Conservation (phyloP, 2,329 filamentous ascomycete genomes). For the Colletotrichum graminicola region DNA sequence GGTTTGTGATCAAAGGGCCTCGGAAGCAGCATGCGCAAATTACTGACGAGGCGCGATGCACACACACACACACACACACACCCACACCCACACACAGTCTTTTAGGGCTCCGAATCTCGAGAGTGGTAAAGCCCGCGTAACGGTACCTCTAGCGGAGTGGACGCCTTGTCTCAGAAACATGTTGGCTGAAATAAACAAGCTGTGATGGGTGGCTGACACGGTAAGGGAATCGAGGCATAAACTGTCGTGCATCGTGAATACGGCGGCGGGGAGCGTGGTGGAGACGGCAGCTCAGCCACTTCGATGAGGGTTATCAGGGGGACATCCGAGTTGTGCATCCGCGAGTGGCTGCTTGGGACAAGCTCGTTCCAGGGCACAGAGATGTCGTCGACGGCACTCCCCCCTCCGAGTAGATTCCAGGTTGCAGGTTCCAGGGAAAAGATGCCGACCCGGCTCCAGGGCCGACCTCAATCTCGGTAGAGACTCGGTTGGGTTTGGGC, state of each 20-base stretch:
- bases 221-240: constrained; percentile 28
- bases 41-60: constrained; percentile 13
- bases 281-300: constrained; percentile 25
- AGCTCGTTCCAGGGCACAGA: constrained; percentile 10
- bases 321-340: constrained; percentile 7
- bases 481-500: constrained; percentile 20
- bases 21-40: constrained; percentile 20
- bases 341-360: constrained; percentile 11
- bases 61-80: neutral
- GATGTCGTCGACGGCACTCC: constrained; percentile 16
- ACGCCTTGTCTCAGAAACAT: neutral
- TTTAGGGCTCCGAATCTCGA: neutral
- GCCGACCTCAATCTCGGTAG: constrained; percentile 33
- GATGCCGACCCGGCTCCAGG: constrained; percentile 15
- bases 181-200: constrained; percentile 22
- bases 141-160: constrained; percentile 10
- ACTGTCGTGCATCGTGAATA: constrained; percentile 25
- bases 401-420: constrained; percentile 7
- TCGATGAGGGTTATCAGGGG: constrained; percentile 28
- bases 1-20: constrained; percentile 2
- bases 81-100: neutral
- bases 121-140: constrained; percentile 1
- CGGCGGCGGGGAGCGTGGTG: constrained; percentile 22
- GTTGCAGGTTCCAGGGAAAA: constrained; percentile 20
- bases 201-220: constrained; percentile 10